Evolutionary conservation across 2,329 filamentous ascomycete genomes (phyloP), one percentile per base, ranked within the genome.

Genomic region (Claviceps paspali): DNA sequence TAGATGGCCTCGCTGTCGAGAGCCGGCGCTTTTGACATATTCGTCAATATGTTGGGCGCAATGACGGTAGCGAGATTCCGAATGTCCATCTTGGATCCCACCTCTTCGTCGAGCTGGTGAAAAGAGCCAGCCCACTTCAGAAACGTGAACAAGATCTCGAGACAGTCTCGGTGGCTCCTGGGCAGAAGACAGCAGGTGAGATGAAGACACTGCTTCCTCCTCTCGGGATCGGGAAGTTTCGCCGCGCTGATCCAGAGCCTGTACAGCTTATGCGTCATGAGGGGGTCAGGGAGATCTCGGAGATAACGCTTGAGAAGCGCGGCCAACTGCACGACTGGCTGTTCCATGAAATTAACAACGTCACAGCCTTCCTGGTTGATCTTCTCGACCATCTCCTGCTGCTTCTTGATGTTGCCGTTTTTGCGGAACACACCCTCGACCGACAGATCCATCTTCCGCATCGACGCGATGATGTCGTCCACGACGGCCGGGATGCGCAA

Each of bases 391-490:
- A 92, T 67, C 43, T 94, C 87, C 48, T 82, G 84, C 31, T 95
- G 68, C 47, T 87, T 83, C 57, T 91, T 88, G 63, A 98, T 95
- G 58, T 96, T 98, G 49, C 91, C 91, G 51, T 96, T 98, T 70
- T 98, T 98, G 49, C 91, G 79, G 73, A 98, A 98, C 17, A 98
- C 87, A 50, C 91, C 91, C 59, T 98, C 91, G 1, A 98, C 85
- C 2, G 88, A 96, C 64, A 98, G 86, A 57, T 98, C 91, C 85
- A 98, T 96, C 59, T 88, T 91, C 49, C 87, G 79, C 84, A 98
- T 94, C 10, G 87, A 86, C 4, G 83, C 82, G 27, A 98, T 80
- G 34, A 88, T 79, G 54, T 95, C 88, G 51, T 96, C 88, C n/a
- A 98, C 73, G 36, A 98, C 68, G n/a, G 85, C 82, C 3, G 91